Evolutionary conservation across 1,284 basidiomycete genomes (phyloP), one percentile per base, ranked within the genome.

Genomic region (Cutaneotrichosporon sp.): DNA sequence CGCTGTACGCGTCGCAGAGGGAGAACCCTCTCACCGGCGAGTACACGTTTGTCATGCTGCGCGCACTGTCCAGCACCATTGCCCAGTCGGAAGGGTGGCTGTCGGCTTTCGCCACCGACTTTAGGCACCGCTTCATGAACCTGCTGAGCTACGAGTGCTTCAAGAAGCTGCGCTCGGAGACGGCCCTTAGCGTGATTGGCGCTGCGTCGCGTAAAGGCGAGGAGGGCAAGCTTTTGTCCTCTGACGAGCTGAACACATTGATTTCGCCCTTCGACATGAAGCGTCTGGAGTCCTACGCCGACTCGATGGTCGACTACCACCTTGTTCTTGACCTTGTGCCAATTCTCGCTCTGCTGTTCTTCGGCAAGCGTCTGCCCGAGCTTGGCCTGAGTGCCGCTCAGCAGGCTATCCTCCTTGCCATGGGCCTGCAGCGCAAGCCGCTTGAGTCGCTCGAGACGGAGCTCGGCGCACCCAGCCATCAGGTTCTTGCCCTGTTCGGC

Each of bases 301-400:
- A 94, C 73, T 96, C 93, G 75, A 85, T 88, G 83, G 81, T 98
- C 44, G 96, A 98, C 74, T 96, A 94, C 69, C 92, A 97, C 70
- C 89, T 97, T 65, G 84, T 98, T 54, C 79, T 98, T 45, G 96
- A 99, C 73, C 80, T 98, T 14, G 78, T 98, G 4, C 93, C 96
- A 0, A 81, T 79, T 0, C 76, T 94, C 34, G 84, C 90, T 1
- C 76, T 80, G 14, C 78, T 97, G 5, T 96, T 88, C 77, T 99
- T 98, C 73, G 83, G 87, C 64, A 80, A 83, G 55, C 81, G 86
- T 18, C 77, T 92, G 58, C 48, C 78, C 45, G 84, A 80, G 17
- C 78, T 87, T 22, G 81, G 77, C 44, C 75, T 96, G 17, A 87
- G 86, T 42, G 88, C 87, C 0, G 85, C 94, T 2, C 92, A 96